phyloP scores from a whole-genome alignment of 306 rosid genomes.

The Trifolium repens region DNA sequence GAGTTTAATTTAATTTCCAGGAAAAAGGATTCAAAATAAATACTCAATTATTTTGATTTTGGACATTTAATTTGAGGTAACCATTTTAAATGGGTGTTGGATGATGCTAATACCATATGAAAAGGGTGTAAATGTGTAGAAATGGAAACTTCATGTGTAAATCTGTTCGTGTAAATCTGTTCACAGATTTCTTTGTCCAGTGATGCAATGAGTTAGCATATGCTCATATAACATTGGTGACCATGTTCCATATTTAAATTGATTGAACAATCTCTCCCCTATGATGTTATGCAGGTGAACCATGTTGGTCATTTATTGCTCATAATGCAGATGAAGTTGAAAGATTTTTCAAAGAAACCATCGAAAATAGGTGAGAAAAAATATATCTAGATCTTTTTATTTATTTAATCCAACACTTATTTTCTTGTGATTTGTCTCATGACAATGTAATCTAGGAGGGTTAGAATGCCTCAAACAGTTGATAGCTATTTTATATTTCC shows the following conservation, averaged over 20 bases:
- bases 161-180: conserved; percentile 11
- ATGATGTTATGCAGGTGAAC: conserved; percentile 69
- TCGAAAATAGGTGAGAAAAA: conserved; percentile 75
- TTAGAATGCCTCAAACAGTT: conserved; percentile 19
- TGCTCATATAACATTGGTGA: conserved; percentile 12
- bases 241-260: conserved; percentile 22
- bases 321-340: conserved; percentile 80
- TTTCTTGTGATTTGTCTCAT: conserved; percentile 7
- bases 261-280: conserved; percentile 23
- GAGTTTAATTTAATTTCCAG: neutral
- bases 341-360: conserved; percentile 81
- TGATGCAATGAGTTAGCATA: conserved; percentile 25
- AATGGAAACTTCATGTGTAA: neutral
- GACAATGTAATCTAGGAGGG: conserved; percentile 30
- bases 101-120: neutral
- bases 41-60: neutral
- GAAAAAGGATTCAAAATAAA: neutral
- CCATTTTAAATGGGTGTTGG: neutral
- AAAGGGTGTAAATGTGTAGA: neutral
- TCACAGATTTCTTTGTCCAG: conserved; percentile 18
- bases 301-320: conserved; percentile 82
- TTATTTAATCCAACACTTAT: neutral
- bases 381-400: neutral
- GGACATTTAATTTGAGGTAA: neutral
- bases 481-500: conserved; percentile 20